phyloP scores from a whole-genome alignment of 2,329 filamentous ascomycete species.

The Emmonsia crescens region DNA sequence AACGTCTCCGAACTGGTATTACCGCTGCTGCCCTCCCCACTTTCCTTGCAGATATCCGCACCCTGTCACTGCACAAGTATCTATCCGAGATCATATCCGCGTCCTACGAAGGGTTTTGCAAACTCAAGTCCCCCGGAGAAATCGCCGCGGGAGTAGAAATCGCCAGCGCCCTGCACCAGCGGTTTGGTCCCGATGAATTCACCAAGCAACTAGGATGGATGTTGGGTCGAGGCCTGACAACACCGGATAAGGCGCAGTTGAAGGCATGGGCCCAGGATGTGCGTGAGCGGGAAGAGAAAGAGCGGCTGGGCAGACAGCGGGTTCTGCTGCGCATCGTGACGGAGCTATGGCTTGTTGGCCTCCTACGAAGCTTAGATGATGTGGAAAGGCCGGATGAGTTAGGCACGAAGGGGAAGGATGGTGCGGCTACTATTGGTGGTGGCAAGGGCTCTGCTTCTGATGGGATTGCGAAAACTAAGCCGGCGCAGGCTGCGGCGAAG shows the following conservation, averaged over 20 bases:
- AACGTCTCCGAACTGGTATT: conserved; percentile 82
- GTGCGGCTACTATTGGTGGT: conserved; percentile 23
- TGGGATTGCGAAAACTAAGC: conserved; percentile 50
- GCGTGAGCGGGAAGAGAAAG: conserved; percentile 91
- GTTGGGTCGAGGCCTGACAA: conserved; percentile 79
- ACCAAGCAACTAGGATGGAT: conserved; percentile 88
- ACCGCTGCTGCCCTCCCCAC: conserved; percentile 67
- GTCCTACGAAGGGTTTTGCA: conserved; percentile 87
- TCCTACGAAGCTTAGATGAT: conserved; percentile 69
- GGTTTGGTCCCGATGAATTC: conserved; percentile 83
- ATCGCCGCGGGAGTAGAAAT: conserved; percentile 87
- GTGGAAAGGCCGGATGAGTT: conserved; percentile 54
- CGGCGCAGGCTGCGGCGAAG: conserved; percentile 45
- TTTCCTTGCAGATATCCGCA: conserved; percentile 81
- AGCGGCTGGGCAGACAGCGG: conserved; percentile 75
- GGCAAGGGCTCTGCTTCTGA: conserved; percentile 39
- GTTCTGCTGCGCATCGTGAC: conserved; percentile 81
- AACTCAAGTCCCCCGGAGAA: conserved; percentile 82
- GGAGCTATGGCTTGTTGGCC: conserved; percentile 88
- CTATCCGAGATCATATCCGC: conserved; percentile 94
- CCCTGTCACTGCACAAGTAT: conserved; percentile 88
- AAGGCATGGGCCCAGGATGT: conserved; percentile 71
- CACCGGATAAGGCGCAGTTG: conserved; percentile 73
- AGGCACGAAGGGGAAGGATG: conserved; percentile 44
- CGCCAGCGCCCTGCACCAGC: conserved; percentile 87